A percentile compares a stretch with the other conserved stretches of the same genome.
Conservation (phyloP, 1,284 basidiomycete genomes). For the Ustilago cynodontis region DNA sequence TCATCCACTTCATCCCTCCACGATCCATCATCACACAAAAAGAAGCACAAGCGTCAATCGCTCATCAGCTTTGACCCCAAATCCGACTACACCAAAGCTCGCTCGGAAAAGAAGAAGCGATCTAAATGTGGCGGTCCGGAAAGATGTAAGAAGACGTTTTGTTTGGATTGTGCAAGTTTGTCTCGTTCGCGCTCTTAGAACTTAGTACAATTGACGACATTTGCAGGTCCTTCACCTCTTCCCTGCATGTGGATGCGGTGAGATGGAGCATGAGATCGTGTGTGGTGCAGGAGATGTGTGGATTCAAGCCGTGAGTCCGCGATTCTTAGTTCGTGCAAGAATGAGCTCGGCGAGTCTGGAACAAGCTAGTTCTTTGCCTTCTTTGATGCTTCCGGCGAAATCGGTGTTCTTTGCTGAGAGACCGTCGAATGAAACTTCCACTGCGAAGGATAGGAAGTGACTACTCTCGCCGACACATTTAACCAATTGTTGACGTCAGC, state of each 20-base stretch:
- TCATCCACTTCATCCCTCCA: neutral
- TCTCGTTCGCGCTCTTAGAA: neutral
- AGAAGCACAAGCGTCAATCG: neutral
- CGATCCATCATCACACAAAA: neutral
- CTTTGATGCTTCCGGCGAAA: conserved; percentile 21
- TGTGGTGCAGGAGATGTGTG: no score
- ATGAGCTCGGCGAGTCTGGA: neutral
- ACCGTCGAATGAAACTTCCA: conserved; percentile 12
- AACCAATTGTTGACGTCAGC: no score
- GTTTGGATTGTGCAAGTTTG: conserved; percentile 32
- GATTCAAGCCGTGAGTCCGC: neutral
- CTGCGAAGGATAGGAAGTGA: conserved; percentile 16
- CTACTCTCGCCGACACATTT: neutral
- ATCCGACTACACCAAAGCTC: neutral
- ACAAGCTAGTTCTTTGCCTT: conserved; percentile 33
- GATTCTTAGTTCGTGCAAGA: conserved; percentile 6
- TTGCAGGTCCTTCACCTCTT: no score
- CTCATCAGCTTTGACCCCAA: neutral
- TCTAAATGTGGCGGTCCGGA: conserved; percentile 26
- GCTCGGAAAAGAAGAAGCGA: neutral
- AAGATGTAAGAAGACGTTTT: conserved; percentile 42
- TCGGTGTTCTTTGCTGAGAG: conserved; percentile 2
- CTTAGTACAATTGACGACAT: neutral
- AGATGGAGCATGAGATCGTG: neutral
- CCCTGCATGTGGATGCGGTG: no score